phyloP scores from a whole-genome alignment of 164 flowering plant species.

The Litsea cubeba region DNA sequence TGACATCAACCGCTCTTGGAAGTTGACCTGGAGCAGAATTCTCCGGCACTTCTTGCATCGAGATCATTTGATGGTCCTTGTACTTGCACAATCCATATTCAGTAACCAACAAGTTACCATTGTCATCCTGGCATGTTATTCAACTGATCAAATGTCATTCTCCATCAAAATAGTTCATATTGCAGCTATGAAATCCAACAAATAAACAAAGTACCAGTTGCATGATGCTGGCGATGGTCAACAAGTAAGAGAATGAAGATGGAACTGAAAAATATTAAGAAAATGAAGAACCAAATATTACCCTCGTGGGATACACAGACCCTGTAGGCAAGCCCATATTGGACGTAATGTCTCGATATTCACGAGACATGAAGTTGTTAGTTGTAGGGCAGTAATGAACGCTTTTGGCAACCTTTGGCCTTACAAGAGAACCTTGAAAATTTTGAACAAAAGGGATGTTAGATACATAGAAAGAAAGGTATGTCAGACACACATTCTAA shows the following conservation, averaged over 20 bases:
- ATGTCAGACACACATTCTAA: too few species aligned
- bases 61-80: conserved; percentile 91
- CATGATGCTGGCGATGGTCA: not conserved
- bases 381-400: conserved; percentile 92
- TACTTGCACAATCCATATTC: conserved; percentile 95
- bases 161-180: not conserved
- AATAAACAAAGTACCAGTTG: not conserved
- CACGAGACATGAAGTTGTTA: conserved; percentile 56
- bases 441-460: not conserved
- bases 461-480: not conserved
- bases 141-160: not conserved
- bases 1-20: conserved; percentile 88
- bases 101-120: conserved; percentile 86
- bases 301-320: conserved; percentile 86
- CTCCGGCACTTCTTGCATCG: conserved; percentile 99
- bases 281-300: conserved; percentile 9
- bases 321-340: conserved; percentile 92
- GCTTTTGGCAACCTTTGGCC: conserved; percentile 98
- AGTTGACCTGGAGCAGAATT: conserved; percentile 98
- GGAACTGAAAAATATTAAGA: not conserved
- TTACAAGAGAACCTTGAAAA: conserved; percentile 81
- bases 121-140: conserved; percentile 58
- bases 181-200: not conserved
- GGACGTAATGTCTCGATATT: conserved; percentile 94
- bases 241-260: conserved; percentile 1